Conservation (phyloP, 2,329 filamentous ascomycete species). For the Cladosporium velox region DNA sequence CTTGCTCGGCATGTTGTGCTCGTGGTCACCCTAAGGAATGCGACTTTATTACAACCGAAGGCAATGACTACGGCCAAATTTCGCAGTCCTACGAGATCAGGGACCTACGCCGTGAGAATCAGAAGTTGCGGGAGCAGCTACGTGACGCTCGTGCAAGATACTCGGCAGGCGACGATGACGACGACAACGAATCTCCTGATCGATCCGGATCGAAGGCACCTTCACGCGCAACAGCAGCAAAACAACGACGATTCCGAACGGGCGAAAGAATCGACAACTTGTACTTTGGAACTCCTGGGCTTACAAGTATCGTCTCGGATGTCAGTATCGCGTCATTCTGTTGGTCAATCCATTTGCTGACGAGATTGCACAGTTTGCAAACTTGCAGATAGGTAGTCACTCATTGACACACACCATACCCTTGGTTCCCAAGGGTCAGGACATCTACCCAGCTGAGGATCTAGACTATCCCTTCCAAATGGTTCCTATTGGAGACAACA, state of each 20-base stretch:
- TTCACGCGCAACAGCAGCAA: conserved; percentile 29
- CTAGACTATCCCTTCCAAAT: conserved; percentile 48
- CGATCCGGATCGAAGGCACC: conserved; percentile 29
- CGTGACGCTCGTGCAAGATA: conserved; percentile 34
- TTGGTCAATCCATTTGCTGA: conserved; percentile 4
- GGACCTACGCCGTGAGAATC: conserved; percentile 49
- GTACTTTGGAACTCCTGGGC: conserved; percentile 53
- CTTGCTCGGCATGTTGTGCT: conserved; percentile 52
- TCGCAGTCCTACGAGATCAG: conserved; percentile 52
- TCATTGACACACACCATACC: conserved; percentile 47
- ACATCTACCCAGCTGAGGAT: conserved; percentile 45
- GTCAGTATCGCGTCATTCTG: conserved; percentile 34
- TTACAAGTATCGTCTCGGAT: conserved; percentile 51
- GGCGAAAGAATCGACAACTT: conserved; percentile 47
- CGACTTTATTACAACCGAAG: conserved; percentile 48
- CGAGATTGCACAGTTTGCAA: conserved; percentile 42
- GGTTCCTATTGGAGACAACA: conserved; percentile 38
- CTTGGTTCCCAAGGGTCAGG: conserved; percentile 39
- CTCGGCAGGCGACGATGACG: conserved; percentile 44
- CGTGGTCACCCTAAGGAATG: conserved; percentile 51
- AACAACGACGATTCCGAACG: conserved; percentile 41
- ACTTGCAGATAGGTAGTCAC: conserved; percentile 42
- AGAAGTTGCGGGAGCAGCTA: conserved; percentile 47
- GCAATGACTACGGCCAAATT: conserved; percentile 49
- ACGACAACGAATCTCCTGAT: conserved; percentile 36